Percentiles rank a stretch among this genome's conserved stretches.
phyloP scores from a whole-genome alignment of 2,329 filamentous ascomycete species.

The Aspergillus bombycis region DNA sequence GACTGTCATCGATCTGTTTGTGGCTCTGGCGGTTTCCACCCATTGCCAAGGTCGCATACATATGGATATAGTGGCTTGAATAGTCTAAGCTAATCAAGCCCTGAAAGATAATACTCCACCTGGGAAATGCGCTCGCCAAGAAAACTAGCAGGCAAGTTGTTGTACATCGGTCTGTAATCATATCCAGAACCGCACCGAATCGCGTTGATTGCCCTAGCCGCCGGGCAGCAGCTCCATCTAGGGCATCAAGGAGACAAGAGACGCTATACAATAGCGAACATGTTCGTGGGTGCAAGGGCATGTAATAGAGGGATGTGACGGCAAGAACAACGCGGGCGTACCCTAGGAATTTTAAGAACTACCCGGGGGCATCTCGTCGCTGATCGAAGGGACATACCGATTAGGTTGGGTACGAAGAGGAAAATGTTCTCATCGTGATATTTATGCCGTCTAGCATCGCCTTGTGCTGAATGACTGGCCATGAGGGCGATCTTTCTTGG shows the following conservation, averaged over 20 bases:
- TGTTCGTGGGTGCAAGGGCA: slow-evolving; percentile 93
- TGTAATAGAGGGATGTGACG: slow-evolving; percentile 90
- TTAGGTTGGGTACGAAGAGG: slow-evolving; percentile 75
- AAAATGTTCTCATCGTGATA: slow-evolving; percentile 68
- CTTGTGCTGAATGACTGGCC: neutral
- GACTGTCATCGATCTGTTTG: slow-evolving; percentile 83
- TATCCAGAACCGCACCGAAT: slow-evolving; percentile 92
- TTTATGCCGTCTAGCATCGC: neutral
- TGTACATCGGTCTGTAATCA: slow-evolving; percentile 95
- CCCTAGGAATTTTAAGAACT: slow-evolving; percentile 51
- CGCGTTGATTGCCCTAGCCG: slow-evolving; percentile 82
- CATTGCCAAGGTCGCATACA: slow-evolving; percentile 78
- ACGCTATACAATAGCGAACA: slow-evolving; percentile 81
- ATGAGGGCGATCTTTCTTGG: neutral
- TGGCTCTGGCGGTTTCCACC: slow-evolving; percentile 75
- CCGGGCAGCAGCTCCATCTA: slow-evolving; percentile 87
- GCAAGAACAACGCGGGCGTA: slow-evolving; percentile 76
- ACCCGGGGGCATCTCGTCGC: neutral
- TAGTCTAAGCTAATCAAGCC: slow-evolving; percentile 86
- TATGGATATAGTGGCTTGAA: slow-evolving; percentile 83
- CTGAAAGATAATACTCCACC: slow-evolving; percentile 90
- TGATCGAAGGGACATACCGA: slow-evolving; percentile 54
- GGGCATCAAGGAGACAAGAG: slow-evolving; percentile 87
- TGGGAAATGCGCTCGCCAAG: slow-evolving; percentile 86
- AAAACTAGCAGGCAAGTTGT: slow-evolving; percentile 91